These are phyloP conservation scores for Fusarium brachygibbosum DNA, from an alignment of 2,329 filamentous ascomycete species.

Conservation along the genomic window DNA sequence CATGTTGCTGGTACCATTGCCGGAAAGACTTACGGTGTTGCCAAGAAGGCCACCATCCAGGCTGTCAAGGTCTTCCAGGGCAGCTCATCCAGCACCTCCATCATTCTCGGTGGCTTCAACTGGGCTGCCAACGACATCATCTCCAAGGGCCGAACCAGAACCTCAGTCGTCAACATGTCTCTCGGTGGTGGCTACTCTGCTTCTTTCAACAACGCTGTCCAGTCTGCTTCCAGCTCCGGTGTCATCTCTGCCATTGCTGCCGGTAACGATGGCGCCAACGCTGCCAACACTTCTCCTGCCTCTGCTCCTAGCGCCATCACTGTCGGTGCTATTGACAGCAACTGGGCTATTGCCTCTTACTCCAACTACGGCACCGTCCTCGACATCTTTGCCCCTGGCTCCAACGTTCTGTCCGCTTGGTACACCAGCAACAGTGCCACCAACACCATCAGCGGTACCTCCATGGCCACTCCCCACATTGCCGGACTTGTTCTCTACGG, in stretches of 20 bases:
- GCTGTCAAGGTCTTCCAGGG: constrained; percentile 62
- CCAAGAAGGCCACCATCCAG: constrained; percentile 60
- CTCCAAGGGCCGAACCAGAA: constrained; percentile 55
- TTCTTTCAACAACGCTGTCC: constrained; percentile 64
- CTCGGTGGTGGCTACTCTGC: constrained; percentile 62
- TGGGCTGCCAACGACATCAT: constrained; percentile 62
- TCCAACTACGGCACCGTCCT: constrained; percentile 65
- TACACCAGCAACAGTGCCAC: constrained; percentile 59
- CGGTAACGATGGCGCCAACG: constrained; percentile 61
- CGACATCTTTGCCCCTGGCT: constrained; percentile 67
- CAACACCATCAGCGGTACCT: constrained; percentile 69
- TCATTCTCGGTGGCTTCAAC: constrained; percentile 54
- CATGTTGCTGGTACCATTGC: constrained; percentile 56
- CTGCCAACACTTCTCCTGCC: constrained; percentile 50
- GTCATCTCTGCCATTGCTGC: constrained; percentile 68
- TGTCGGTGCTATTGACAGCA: constrained; percentile 55
- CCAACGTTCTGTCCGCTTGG: constrained; percentile 63
- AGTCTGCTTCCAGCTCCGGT: constrained; percentile 59
- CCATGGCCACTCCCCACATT: constrained; percentile 74
- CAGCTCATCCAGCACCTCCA: constrained; percentile 46
- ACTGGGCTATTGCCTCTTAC: constrained; percentile 59
- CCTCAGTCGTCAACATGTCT: constrained; percentile 68
- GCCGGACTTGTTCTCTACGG: constrained; percentile 66
- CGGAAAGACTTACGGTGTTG: constrained; percentile 56
- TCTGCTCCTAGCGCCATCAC: constrained; percentile 52